Evolutionary conservation across 768 basidiomycete species (phyloP).

Genomic region (Boletus reticuloceps): DNA sequence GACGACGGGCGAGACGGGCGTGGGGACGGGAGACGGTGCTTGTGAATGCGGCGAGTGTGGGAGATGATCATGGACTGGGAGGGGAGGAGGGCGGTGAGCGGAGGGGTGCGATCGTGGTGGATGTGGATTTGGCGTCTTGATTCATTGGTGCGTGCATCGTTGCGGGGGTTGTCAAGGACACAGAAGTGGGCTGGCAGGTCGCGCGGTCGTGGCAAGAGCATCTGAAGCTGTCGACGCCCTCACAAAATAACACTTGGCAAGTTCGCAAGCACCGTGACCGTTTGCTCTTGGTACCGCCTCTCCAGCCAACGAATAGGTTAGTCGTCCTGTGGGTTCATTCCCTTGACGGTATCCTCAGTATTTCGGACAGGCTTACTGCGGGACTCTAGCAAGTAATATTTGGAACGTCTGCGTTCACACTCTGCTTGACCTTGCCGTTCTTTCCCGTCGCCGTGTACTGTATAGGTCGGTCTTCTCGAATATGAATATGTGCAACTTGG

Average conservation of each 20-base stretch:
- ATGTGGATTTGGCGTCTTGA: conserved; percentile 14
- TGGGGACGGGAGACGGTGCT: conserved; percentile 24
- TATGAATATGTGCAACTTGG: too few relatives aligned
- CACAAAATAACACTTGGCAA: neutral
- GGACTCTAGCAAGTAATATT: too few relatives aligned
- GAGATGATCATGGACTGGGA: conserved; percentile 11
- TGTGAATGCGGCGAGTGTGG: conserved; percentile 32
- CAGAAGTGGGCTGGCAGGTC: neutral
- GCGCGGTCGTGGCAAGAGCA: neutral
- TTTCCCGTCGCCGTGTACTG: too few relatives aligned
- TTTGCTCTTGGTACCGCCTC: too few relatives aligned
- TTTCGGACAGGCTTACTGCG: too few relatives aligned
- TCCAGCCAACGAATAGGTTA: neutral
- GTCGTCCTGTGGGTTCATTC: neutral
- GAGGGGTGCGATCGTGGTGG: conserved; percentile 29
- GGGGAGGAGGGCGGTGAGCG: conserved; percentile 15
- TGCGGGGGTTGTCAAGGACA: neutral
- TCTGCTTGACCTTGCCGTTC: neutral
- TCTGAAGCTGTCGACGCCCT: too few relatives aligned
- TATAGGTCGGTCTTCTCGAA: too few relatives aligned
- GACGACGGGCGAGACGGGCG: conserved; percentile 3
- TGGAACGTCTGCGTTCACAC: neutral
- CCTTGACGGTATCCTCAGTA: neutral
- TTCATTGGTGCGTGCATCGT: neutral
- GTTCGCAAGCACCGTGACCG: neutral